A percentile compares a stretch with the other conserved stretches of the same genome.
Conservation (phyloP, 2,329 filamentous ascomycete species). For the Colletotrichum costaricense region DNA sequence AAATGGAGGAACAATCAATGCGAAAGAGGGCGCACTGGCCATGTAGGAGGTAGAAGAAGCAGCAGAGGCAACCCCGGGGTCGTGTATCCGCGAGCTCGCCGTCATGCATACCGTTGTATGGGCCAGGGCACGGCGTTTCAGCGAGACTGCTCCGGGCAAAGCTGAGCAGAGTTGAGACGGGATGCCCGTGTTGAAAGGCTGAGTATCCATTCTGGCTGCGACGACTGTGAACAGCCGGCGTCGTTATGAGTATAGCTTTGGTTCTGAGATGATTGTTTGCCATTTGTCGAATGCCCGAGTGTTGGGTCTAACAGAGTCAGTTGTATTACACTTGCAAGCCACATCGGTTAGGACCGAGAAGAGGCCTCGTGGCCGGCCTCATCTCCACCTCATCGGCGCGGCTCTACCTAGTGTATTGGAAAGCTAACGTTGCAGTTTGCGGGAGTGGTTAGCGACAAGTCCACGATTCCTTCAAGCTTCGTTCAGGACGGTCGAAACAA, state of each 20-base stretch:
- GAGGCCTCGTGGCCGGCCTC: constrained; percentile 1
- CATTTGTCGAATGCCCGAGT: background rate
- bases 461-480: background rate
- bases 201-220: constrained; percentile 25
- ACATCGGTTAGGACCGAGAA: constrained; percentile 2
- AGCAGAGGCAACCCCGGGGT: background rate
- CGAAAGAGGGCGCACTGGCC: constrained; percentile 11
- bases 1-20: constrained; percentile 15
- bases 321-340: background rate
- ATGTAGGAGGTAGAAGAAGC: constrained; percentile 20
- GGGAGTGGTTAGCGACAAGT: constrained; percentile 1
- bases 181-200: constrained; percentile 11
- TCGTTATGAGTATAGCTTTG: background rate
- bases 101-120: constrained; percentile 30
- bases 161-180: constrained; percentile 27
- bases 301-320: background rate
- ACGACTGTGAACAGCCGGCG: background rate
- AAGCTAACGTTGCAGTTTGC: constrained; percentile 9
- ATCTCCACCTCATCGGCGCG: background rate
- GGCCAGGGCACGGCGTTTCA: constrained; percentile 24
- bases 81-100: constrained; percentile 9
- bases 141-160: constrained; percentile 22
- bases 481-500: constrained; percentile 24
- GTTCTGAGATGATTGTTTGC: background rate
- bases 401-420: background rate